Evolutionary conservation across 768 basidiomycete genomes (phyloP).

Genomic region (Tulasnella sp.): DNA sequence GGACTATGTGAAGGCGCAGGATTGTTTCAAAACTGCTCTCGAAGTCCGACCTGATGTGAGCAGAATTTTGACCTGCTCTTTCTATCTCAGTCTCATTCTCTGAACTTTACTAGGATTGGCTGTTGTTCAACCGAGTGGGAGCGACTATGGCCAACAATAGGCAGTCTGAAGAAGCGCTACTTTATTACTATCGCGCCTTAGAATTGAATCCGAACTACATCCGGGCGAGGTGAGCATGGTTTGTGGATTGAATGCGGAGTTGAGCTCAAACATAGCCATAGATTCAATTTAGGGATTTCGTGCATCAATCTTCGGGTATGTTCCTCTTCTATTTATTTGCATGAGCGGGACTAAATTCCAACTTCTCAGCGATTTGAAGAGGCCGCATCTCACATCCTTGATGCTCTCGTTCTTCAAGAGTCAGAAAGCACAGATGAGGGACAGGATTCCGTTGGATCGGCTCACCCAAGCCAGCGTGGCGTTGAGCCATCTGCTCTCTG

Average conservation of each 20-base stretch:
- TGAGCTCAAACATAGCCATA: conserved; percentile 22
- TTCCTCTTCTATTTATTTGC: conserved; percentile 17
- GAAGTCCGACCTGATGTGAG: conserved; percentile 74
- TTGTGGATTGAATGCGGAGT: neutral
- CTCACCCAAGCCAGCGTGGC: conserved; percentile 36
- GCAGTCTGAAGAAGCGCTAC: conserved; percentile 60
- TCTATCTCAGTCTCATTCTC: neutral
- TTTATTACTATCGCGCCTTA: conserved; percentile 76
- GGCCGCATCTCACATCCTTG: conserved; percentile 74
- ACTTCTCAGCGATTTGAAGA: conserved; percentile 60
- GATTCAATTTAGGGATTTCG: conserved; percentile 89
- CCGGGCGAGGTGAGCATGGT: conserved; percentile 69
- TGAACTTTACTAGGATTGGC: conserved; percentile 54
- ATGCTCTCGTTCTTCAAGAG: conserved; percentile 82
- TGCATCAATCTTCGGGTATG: conserved; percentile 73
- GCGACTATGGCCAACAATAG: conserved; percentile 90
- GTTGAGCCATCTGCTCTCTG: conserved; percentile 69
- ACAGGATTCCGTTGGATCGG: conserved; percentile 34
- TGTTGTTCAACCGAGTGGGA: conserved; percentile 85
- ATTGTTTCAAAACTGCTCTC: conserved; percentile 85
- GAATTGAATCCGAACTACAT: conserved; percentile 84
- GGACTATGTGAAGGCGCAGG: conserved; percentile 86
- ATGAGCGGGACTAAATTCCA: conserved; percentile 12
- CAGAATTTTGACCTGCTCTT: neutral
- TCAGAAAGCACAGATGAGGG: conserved; percentile 48